Evolutionary conservation across 2,329 filamentous ascomycete species (phyloP), one percentile per base, ranked within the genome.

Genomic region (Colletotrichum musicola): DNA sequence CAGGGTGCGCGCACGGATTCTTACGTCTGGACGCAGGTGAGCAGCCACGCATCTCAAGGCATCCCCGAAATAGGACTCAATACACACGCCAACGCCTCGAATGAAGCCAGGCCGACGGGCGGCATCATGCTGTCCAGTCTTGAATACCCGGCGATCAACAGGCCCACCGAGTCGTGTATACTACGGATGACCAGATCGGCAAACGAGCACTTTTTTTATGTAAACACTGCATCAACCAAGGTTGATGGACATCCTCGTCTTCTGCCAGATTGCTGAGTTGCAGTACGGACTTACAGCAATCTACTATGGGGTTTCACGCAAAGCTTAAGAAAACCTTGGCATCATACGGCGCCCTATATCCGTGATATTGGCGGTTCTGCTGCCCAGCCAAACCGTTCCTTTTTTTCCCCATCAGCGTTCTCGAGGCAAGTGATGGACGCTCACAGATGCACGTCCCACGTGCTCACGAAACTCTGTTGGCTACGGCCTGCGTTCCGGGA

Each of bases 381-480:
- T 54, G 14, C 16, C 38, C 35, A 12, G 7, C 49, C 18, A 16
- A 22, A n/a, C 20, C n/a, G 42, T 30, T 30, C 27, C 10, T 35
- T 35, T 35, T 35, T 35, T 35, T 18, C 27, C n/a, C n/a, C 22
- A 14, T 14, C 42, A 42, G 56, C 30, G 46, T 42, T 51, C 13
- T n/a, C 30, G 27, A 50, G 54, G 49, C 59, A 62, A 3, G 22
- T 5, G 20, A 18, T 54, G 44, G 6, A 51, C 22, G 42, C 50
- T 16, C 12, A 35, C 22, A 16, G 9, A 50, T 51, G 55, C 54
- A 66, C 55, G 44, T 50, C 47, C 62, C 66, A 66, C 62, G 56
- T 69, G 55, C 60, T 54, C 46, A 47, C 64, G 30, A 54, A 47
- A 64, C 60, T 58, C 13, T 42, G 60, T 54, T 13, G 53, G 44